A percentile compares a stretch with the other conserved stretches of the same genome.
These are phyloP conservation scores for Kwoniella dendrophila DNA, from an alignment of 768 basidiomycete species.

Conservation along the genomic window DNA sequence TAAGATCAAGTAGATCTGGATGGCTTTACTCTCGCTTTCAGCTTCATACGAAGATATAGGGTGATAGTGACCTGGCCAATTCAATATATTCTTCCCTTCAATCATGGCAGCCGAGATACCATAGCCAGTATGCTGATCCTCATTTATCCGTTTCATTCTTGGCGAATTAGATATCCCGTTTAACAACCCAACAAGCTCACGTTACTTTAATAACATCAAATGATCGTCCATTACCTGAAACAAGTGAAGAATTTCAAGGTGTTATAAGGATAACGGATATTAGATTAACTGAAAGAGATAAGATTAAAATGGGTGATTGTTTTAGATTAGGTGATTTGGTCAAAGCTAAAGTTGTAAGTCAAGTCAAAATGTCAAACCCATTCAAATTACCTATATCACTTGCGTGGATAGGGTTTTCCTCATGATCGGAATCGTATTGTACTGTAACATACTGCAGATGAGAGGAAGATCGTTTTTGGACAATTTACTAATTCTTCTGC, in stretches of 20 bases:
- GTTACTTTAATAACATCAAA: conserved; percentile 51
- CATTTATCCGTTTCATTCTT: not conserved
- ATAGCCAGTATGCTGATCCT: not conserved
- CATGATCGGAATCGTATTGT: too few species aligned
- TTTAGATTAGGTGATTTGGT: conserved; percentile 57
- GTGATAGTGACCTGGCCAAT: too few species aligned
- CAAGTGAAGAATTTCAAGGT: conserved; percentile 54
- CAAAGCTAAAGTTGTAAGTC: conserved; percentile 54
- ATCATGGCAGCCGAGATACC: too few species aligned
- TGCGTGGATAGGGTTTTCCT: too few species aligned
- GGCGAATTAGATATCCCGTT: conserved; percentile 39
- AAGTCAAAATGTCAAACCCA: not conserved
- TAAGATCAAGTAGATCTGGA: too few species aligned
- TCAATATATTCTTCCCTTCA: too few species aligned
- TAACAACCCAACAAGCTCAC: conserved; percentile 56
- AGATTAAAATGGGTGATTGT: conserved; percentile 55
- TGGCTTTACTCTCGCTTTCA: too few species aligned
- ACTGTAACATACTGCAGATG: not conserved
- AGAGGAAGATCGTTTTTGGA: not conserved
- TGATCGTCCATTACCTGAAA: conserved; percentile 51
- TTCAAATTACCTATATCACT: too few species aligned
- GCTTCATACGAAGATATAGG: too few species aligned
- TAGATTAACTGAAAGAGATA: conserved; percentile 51
- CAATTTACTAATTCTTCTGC: conserved; percentile 5
- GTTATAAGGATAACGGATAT: conserved; percentile 55